Percentiles rank a stretch among this genome's conserved stretches.
Conservation (phyloP, 2,329 filamentous ascomycete genomes). For the Xylariaceae sp. region DNA sequence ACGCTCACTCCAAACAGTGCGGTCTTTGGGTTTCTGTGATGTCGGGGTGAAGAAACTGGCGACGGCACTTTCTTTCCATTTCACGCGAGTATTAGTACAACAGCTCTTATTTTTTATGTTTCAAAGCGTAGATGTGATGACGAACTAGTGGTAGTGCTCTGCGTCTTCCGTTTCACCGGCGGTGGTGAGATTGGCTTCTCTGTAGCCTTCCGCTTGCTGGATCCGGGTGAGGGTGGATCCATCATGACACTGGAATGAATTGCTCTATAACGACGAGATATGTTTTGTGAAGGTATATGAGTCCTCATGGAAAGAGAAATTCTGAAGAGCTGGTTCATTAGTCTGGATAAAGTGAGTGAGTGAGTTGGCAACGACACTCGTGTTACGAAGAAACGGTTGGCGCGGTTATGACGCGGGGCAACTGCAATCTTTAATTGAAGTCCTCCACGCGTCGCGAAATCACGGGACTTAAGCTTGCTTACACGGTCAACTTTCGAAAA, state of each 20-base stretch:
- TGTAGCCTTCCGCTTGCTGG: slow-evolving; percentile 24
- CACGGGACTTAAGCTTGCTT: slow-evolving; percentile 19
- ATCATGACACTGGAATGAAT: no score
- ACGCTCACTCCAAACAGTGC: slow-evolving; percentile 67
- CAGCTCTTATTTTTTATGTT: no score
- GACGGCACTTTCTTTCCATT: slow-evolving; percentile 61
- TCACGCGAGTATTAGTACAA: no score
- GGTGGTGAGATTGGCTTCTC: slow-evolving; percentile 50
- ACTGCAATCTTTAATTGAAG: slow-evolving; percentile 5
- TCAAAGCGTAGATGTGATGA: neutral
- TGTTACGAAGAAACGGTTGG: no score
- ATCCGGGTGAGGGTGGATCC: slow-evolving; percentile 10
- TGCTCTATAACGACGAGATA: no score
- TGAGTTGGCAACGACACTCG: slow-evolving; percentile 4
- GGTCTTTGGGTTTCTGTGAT: slow-evolving; percentile 79
- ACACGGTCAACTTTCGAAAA: no score
- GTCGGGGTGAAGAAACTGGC: slow-evolving; percentile 83
- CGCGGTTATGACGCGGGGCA: slow-evolving; percentile 9
- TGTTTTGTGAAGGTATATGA: no score
- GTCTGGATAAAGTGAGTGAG: neutral
- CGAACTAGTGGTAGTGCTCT: slow-evolving; percentile 50
- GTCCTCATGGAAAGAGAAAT: no score
- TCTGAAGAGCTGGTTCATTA: neutral
- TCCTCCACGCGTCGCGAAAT: slow-evolving; percentile 12
- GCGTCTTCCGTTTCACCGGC: slow-evolving; percentile 48